Evolutionary conservation across 2,329 filamentous ascomycete species (phyloP).

Genomic region (Xylariaceae sp.): DNA sequence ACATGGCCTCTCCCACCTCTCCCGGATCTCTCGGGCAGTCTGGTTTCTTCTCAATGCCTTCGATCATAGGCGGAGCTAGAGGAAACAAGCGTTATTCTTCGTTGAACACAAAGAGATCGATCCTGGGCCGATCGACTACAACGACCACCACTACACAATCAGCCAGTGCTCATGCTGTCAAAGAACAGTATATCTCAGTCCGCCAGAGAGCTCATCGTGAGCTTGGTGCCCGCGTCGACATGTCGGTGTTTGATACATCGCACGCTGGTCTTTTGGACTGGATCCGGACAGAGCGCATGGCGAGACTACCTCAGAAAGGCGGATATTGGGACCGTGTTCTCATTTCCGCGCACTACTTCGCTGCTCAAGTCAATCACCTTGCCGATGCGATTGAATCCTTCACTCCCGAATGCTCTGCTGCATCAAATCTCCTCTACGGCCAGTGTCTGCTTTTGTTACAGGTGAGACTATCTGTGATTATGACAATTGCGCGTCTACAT

Average conservation of each 20-base stretch:
- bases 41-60: slow-evolving; percentile 7
- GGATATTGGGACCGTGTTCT: slow-evolving; percentile 16
- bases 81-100: slow-evolving; percentile 9
- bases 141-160: slow-evolving; percentile 6
- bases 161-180: slow-evolving; percentile 7
- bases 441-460: slow-evolving; percentile 16
- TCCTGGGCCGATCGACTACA: slow-evolving; percentile 11
- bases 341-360: slow-evolving; percentile 14
- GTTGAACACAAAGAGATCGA: slow-evolving; percentile 1
- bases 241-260: slow-evolving; percentile 14
- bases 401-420: slow-evolving; percentile 12
- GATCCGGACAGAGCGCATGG: slow-evolving; percentile 15
- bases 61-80: slow-evolving; percentile 6
- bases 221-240: slow-evolving; percentile 11
- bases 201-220: slow-evolving; percentile 15
- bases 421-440: slow-evolving; percentile 16
- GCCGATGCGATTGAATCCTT: slow-evolving; percentile 16
- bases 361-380: slow-evolving; percentile 14
- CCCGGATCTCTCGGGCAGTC: slow-evolving; percentile 1
- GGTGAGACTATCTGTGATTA: slow-evolving; percentile 2
- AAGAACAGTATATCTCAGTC: slow-evolving; percentile 14
- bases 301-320: slow-evolving; percentile 14
- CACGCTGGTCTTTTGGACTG: slow-evolving; percentile 14
- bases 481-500: neutral
- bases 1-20: neutral